Conservation (phyloP, 805 yeast genomes). For the Diddensiella santjacobensis region DNA sequence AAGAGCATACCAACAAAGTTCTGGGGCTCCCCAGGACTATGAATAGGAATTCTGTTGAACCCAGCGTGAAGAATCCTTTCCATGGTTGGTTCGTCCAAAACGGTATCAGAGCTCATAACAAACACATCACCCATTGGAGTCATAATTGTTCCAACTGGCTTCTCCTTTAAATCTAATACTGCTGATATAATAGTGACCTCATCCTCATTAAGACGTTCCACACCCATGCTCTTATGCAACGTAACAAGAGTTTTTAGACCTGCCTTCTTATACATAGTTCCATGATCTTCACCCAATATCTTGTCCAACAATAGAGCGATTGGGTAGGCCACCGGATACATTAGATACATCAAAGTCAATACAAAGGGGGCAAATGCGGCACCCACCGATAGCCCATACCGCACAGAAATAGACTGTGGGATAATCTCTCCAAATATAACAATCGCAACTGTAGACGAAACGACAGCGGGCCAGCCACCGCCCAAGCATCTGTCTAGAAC, state of each 20-base stretch:
- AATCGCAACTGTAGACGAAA: slow-evolving; percentile 85
- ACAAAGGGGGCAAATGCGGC: slow-evolving; percentile 90
- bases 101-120: slow-evolving; percentile 78
- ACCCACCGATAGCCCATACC: slow-evolving; percentile 90
- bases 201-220: slow-evolving; percentile 86
- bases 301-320: slow-evolving; percentile 76
- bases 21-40: slow-evolving; percentile 79
- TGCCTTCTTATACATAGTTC: slow-evolving; percentile 86
- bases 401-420: slow-evolving; percentile 89
- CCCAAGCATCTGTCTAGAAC: slow-evolving; percentile 90
- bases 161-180: slow-evolving; percentile 89
- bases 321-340: slow-evolving; percentile 94
- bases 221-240: slow-evolving; percentile 91
- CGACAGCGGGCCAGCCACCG: slow-evolving; percentile 97
- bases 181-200: slow-evolving; percentile 95
- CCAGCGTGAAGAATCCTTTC: slow-evolving; percentile 92
- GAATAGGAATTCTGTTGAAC: slow-evolving; percentile 91
- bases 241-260: slow-evolving; percentile 93
- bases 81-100: slow-evolving; percentile 78
- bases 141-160: slow-evolving; percentile 82
- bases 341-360: slow-evolving; percentile 70
- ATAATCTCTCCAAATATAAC: slow-evolving; percentile 95
- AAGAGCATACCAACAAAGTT: slow-evolving; percentile 94
- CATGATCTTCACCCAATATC: slow-evolving; percentile 91
- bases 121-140: slow-evolving; percentile 89